Base-by-base conservation (phyloP, 257 asterid genomes). In the Buddleja alternifolia region DNA sequence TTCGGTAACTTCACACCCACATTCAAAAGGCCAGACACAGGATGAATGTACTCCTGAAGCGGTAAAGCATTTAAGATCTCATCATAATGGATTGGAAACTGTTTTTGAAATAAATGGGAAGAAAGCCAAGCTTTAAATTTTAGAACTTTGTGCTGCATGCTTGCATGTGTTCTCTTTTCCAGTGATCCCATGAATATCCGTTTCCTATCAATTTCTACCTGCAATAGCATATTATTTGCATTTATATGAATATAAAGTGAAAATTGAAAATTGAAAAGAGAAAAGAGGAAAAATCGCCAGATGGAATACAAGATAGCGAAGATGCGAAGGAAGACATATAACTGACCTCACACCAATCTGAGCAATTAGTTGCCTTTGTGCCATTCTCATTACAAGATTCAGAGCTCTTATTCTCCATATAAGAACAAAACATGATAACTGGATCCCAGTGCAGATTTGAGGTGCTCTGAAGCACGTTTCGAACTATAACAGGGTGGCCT, bases 271-370 rank as follows among this genome's bases (percentile, higher is more conserved):
- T n/a, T n/a, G n/a, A n/a, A 29, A 29, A 29, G 5, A 29, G 34
- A 29, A 29, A 29, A 29, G 2, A 29, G 5, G 34, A n/a, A n/a
- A n/a, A 29, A 29, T 29, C 34, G 5, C 34, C n/a, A n/a, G n/a
- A n/a, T n/a, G n/a, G n/a, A 64, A 55, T 56, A 34, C 20, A 34
- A 56, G 10, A 46, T 44, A n/a, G 40, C 24, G 55, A 55, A 61
- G 21, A 20, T 6, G 45, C 59, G 21, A 68, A 63, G 58, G 56
- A 63, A 54, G 66, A 34, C 56, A n/a, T n/a, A n/a, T n/a, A n/a
- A n/a, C n/a, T n/a, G 46, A 94, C 99, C 99, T 94, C 99, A 76
- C 96, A 94, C 99, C 99, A 94, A 73, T 94, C 99, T 67, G 78
- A 80, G 80, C 81, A 77, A 69, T 79, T 77, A 37, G 82, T 66